phyloP scores from a whole-genome alignment of 2,329 filamentous ascomycete species.

The Claviceps digitariae region DNA sequence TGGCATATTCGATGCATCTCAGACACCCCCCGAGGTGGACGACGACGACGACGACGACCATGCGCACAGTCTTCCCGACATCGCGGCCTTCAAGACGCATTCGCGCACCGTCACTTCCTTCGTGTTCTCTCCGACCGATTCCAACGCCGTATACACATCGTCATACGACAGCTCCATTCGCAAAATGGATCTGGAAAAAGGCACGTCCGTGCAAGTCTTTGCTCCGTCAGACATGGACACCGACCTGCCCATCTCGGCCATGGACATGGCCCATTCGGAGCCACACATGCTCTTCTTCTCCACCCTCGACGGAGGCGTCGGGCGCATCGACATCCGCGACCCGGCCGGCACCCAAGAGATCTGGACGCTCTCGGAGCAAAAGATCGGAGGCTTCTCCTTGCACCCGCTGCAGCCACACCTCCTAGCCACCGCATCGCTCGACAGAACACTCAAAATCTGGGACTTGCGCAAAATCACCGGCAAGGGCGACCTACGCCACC shows the following conservation, averaged over 20 bases:
- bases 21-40: constrained; percentile 45
- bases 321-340: constrained; percentile 64
- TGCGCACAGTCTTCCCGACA: constrained; percentile 55
- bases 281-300: constrained; percentile 74
- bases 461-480: constrained; percentile 69
- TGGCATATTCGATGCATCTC: constrained; percentile 81
- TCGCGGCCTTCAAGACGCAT: constrained; percentile 83
- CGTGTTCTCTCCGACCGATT: constrained; percentile 58
- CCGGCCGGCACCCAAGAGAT: constrained; percentile 43
- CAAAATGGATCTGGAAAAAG: constrained; percentile 70
- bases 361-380: constrained; percentile 74
- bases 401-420: constrained; percentile 71
- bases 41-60: constrained; percentile 53
- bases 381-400: constrained; percentile 86
- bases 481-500: constrained; percentile 44
- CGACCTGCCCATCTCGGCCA: constrained; percentile 68
- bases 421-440: constrained; percentile 76
- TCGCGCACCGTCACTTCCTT: constrained; percentile 79
- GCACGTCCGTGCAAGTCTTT: constrained; percentile 68
- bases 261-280: constrained; percentile 63
- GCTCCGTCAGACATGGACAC: constrained; percentile 55
- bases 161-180: constrained; percentile 92
- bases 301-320: constrained; percentile 68
- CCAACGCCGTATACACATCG: constrained; percentile 64
- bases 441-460: constrained; percentile 85